These are phyloP conservation scores for Fusarium devonianum DNA, from an alignment of 2,329 filamentous ascomycete species.

Conservation along the genomic window DNA sequence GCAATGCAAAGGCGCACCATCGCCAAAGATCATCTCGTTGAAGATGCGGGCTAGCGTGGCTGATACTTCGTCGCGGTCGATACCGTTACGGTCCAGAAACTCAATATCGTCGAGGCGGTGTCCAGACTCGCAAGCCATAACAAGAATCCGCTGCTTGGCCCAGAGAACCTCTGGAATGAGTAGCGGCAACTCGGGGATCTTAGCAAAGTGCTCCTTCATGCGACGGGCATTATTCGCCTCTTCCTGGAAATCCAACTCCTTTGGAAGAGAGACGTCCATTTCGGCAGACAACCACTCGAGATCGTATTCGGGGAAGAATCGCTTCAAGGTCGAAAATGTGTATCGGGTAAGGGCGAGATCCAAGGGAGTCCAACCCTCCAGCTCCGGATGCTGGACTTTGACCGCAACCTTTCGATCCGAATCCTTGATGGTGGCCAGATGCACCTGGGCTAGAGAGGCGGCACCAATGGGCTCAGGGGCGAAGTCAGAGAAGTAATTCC, in stretches of 20 bases:
- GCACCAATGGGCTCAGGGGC: constrained; percentile 83
- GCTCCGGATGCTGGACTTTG: constrained; percentile 90
- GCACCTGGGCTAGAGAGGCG: constrained; percentile 93
- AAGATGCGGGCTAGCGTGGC: constrained; percentile 90
- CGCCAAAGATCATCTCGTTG: constrained; percentile 99
- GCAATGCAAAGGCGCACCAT: constrained; percentile 88
- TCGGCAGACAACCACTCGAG: constrained; percentile 94
- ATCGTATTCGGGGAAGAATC: constrained; percentile 97
- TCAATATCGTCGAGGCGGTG: constrained; percentile 86
- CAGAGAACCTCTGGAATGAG: constrained; percentile 90
- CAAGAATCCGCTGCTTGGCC: constrained; percentile 86
- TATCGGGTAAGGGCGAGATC: constrained; percentile 87
- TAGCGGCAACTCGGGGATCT: constrained; percentile 77
- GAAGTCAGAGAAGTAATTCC: constrained; percentile 88
- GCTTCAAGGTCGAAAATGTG: constrained; percentile 88
- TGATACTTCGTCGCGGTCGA: constrained; percentile 94
- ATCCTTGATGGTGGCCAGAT: constrained; percentile 82
- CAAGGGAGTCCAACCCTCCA: constrained; percentile 89
- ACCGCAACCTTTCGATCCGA: constrained; percentile 89
- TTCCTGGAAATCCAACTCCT: constrained; percentile 87
- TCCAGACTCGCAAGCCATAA: constrained; percentile 93
- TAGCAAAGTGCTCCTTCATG: constrained; percentile 81
- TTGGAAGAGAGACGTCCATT: constrained; percentile 88
- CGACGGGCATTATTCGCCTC: constrained; percentile 86
- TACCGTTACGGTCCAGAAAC: constrained; percentile 83